Percentiles rank a stretch among this genome's conserved stretches.
Evolutionary conservation across 345 rosid genomes (phyloP).

Genomic region (Eucalyptus grandis): DNA sequence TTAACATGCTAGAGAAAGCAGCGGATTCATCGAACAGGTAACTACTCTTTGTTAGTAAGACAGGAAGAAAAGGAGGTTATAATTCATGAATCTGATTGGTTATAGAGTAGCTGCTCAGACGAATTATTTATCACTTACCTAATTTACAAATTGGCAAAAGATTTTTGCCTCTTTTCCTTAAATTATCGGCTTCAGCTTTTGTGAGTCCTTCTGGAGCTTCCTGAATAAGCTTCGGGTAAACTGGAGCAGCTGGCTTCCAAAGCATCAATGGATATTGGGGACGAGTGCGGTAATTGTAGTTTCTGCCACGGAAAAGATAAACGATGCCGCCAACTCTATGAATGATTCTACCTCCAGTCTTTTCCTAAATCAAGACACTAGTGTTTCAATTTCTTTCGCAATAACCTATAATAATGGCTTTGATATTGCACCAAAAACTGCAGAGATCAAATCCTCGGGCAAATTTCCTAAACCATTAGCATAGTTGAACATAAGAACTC

Average conservation of each 20-base stretch:
- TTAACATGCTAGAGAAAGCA: neutral
- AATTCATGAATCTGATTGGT: neutral
- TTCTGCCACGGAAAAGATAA: constrained; percentile 86
- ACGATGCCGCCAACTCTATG: constrained; percentile 69
- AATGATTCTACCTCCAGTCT: constrained; percentile 76
- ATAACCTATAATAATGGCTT: neutral
- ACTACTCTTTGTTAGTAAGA: neutral
- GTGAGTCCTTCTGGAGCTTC: constrained; percentile 87
- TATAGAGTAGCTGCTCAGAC: neutral
- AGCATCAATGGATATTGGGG: constrained; percentile 81
- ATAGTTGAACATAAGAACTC: neutral
- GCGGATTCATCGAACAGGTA: neutral
- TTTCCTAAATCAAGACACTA: constrained; percentile 32
- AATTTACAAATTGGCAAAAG: constrained; percentile 80
- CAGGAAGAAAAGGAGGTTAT: neutral
- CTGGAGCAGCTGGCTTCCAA: constrained; percentile 98
- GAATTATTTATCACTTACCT: constrained; percentile 20
- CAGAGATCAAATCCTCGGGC: neutral
- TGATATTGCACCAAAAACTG: neutral
- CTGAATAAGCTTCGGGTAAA: constrained; percentile 89
- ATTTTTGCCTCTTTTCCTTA: constrained; percentile 57
- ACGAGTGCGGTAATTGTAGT: constrained; percentile 71
- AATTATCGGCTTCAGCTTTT: constrained; percentile 49
- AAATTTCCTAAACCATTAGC: neutral
- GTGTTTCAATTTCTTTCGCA: neutral